Conservation (phyloP, 169 alveolate species). For the Plasmodium reichenowi region DNA sequence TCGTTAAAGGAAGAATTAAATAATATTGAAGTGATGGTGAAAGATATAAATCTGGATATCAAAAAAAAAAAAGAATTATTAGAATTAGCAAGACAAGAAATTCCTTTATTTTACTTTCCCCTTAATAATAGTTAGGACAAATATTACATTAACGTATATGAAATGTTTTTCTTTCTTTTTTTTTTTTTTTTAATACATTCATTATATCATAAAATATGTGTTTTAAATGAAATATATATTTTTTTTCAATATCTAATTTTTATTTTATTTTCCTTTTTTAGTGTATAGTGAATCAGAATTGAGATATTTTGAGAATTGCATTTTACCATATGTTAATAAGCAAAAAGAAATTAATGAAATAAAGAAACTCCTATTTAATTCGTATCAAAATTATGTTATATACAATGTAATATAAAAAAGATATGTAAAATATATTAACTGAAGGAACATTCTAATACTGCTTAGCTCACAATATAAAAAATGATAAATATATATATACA, state of each 20-base stretch:
- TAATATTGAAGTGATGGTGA: slow-evolving; percentile 9
- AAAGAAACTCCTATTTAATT: slow-evolving; percentile 24
- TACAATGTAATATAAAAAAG: slow-evolving; percentile 39
- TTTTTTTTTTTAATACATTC: neutral
- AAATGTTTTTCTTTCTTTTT: neutral
- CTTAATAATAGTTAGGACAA: slow-evolving; percentile 38
- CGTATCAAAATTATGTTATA: slow-evolving; percentile 58
- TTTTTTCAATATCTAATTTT: neutral
- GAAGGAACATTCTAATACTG: neutral
- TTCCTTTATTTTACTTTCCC: slow-evolving; percentile 38
- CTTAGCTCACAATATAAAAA: too few species aligned
- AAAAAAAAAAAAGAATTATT: slow-evolving; percentile 50
- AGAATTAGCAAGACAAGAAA: slow-evolving; percentile 47
- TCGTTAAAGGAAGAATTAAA: slow-evolving; percentile 49
- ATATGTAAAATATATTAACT: neutral
- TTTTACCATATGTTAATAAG: slow-evolving; percentile 60
- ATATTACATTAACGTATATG: neutral
- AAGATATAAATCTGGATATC: slow-evolving; percentile 40
- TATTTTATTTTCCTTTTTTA: neutral
- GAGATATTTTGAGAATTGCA: slow-evolving; percentile 27
- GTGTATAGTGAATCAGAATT: slow-evolving; percentile 73
- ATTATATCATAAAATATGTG: neutral
- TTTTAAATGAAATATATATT: neutral
- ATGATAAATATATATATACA: neutral
- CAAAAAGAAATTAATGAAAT: slow-evolving; percentile 44